phyloP scores from a whole-genome alignment of 1,139 yeast genomes.

The Zygoascus sp. region DNA sequence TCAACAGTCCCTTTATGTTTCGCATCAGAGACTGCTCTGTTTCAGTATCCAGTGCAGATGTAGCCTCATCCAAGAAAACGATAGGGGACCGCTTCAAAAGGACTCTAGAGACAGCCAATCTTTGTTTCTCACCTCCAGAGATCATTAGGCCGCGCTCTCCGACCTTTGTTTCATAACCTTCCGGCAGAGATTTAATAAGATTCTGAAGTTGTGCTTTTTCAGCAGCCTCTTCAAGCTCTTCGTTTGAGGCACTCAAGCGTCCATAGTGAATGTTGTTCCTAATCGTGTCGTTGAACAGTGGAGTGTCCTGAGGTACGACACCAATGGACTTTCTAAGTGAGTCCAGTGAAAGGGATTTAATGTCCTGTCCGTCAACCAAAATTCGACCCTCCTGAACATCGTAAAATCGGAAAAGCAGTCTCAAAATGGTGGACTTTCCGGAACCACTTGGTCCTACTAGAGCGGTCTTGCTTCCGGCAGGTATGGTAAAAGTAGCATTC shows the following conservation, averaged over 20 bases:
- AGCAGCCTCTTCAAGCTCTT: conserved; percentile 63
- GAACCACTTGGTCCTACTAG: conserved; percentile 94
- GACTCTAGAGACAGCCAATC: conserved; percentile 88
- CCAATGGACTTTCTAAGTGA: conserved; percentile 73
- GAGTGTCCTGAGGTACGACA: conserved; percentile 97
- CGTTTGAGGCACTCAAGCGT: conserved; percentile 64
- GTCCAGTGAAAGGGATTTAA: conserved; percentile 68
- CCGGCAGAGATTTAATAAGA: conserved; percentile 68
- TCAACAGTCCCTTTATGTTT: conserved; percentile 63
- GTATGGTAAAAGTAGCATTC: conserved; percentile 79
- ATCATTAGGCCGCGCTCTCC: conserved; percentile 99
- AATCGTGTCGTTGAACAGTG: conserved; percentile 86
- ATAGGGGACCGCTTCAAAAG: conserved; percentile 80
- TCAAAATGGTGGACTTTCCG: conserved; percentile 87
- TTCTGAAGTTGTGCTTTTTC: conserved; percentile 62
- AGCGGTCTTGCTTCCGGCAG: conserved; percentile 88
- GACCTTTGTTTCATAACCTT: conserved; percentile 81
- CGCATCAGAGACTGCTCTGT: conserved; percentile 81
- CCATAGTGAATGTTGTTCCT: conserved; percentile 88
- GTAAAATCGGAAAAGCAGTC: conserved; percentile 83
- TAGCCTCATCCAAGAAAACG: conserved; percentile 94
- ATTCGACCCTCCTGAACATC: conserved; percentile 78
- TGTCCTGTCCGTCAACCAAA: conserved; percentile 84
- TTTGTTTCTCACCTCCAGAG: conserved; percentile 96
- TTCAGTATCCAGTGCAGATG: conserved; percentile 93